phyloP scores from a whole-genome alignment of 1,284 basidiomycete species.

The Boletus holoroseus region DNA sequence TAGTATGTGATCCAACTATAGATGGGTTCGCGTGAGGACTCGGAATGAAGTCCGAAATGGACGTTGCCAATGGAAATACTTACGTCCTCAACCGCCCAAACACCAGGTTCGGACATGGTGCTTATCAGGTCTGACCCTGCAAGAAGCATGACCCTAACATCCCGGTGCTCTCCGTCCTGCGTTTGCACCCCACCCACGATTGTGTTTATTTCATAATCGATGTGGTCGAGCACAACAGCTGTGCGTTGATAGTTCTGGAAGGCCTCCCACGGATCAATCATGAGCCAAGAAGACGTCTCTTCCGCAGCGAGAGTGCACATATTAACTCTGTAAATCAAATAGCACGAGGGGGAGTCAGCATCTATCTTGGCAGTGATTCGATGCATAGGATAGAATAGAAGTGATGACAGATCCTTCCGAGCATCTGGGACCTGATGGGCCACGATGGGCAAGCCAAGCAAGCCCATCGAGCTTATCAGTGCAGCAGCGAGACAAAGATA shows the following conservation, averaged over 20 bases:
- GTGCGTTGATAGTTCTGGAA: constrained; percentile 93
- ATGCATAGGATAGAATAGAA: constrained; percentile 1
- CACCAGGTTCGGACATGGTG: constrained; percentile 98
- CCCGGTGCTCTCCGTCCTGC: constrained; percentile 56
- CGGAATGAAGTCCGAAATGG: constrained; percentile 9
- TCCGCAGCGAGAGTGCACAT: constrained; percentile 88
- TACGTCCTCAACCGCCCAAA: constrained; percentile 94
- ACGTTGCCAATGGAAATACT: constrained; percentile 29
- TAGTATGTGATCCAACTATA: constrained; percentile 89
- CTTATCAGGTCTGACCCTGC: constrained; percentile 97
- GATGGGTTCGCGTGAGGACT: constrained; percentile 16
- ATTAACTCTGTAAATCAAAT: constrained; percentile 52
- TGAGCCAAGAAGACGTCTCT: constrained; percentile 74
- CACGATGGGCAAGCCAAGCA: constrained; percentile 13
- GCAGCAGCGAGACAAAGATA: constrained; percentile 11
- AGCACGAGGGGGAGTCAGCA: constrained; percentile 15
- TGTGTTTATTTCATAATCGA: constrained; percentile 89
- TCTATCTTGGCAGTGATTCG: constrained; percentile 9
- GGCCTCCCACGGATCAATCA: constrained; percentile 98
- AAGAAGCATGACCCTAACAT: constrained; percentile 83
- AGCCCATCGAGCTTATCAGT: constrained; percentile 11
- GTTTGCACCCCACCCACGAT: constrained; percentile 67
- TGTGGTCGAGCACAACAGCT: constrained; percentile 93
- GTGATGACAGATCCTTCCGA: constrained; percentile 9
- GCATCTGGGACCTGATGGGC: constrained; percentile 6